phyloP scores from a whole-genome alignment of 306 rosid species.

The Cucumis cinereus region DNA sequence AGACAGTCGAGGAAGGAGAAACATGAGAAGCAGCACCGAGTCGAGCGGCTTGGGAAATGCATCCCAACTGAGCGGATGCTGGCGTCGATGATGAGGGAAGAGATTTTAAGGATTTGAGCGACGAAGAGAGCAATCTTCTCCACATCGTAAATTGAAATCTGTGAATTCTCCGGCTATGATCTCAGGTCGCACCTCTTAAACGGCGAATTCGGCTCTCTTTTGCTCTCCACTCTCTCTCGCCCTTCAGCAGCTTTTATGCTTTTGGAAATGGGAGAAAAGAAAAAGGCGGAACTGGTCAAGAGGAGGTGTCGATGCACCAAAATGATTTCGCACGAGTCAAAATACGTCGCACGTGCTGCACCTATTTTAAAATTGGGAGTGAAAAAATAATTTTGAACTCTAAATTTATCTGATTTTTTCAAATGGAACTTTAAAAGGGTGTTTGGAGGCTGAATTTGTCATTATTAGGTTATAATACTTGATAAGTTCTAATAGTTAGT shows the following conservation, averaged over 20 bases:
- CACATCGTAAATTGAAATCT: constrained; percentile 28
- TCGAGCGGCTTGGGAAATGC: constrained; percentile 25
- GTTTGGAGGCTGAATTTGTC: too few species aligned
- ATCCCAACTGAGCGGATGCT: constrained; percentile 32
- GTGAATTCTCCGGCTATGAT: not conserved
- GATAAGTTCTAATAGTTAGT: too few species aligned
- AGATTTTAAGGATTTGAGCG: constrained; percentile 45
- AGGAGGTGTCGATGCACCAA: not conserved
- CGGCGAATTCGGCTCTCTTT: not conserved
- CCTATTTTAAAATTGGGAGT: too few species aligned
- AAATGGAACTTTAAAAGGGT: too few species aligned
- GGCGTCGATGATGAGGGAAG: constrained; percentile 13
- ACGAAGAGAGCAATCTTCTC: constrained; percentile 56
- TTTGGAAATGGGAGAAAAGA: not conserved
- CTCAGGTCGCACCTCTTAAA: constrained; percentile 9
- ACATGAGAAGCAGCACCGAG: constrained; percentile 6
- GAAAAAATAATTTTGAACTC: too few species aligned
- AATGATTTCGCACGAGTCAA: not conserved
- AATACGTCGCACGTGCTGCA: not conserved
- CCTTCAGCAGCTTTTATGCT: not conserved
- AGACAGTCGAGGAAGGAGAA: constrained; percentile 1
- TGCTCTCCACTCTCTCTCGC: not conserved
- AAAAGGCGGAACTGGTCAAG: constrained; percentile 1
- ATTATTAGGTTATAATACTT: too few species aligned
- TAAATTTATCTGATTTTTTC: too few species aligned